Evolutionary conservation across 768 basidiomycete species (phyloP), one percentile per base, ranked within the genome.

Genomic region (Naganishia friedmannii): DNA sequence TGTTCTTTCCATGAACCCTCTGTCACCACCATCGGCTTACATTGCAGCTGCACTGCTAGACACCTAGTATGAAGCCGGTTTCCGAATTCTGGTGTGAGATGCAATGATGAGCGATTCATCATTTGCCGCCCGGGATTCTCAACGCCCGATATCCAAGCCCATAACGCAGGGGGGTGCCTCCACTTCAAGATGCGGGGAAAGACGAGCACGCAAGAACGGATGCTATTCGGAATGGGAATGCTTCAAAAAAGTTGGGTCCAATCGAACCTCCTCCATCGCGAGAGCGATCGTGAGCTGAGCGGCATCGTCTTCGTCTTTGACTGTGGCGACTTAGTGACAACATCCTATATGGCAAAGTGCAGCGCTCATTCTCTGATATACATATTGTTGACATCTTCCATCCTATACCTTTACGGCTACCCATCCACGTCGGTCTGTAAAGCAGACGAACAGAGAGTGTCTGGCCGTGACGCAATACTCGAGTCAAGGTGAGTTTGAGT

Each of bases 161-260:
- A 37, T 29, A 32, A 28, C 17, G 5, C 5, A 32, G 29, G 55
- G 28, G 29, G 55, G 28, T 37, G 34, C 42, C 42, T 42, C 42
- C 42, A 42, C 42, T 42, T 42, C 15, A 42, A 2, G 15, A 17
- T 13, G 7, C 42, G 57, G 29, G 31, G 57, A n/a, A 58, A 8
- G 26, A 0, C 23, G 19, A 63, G 60, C 60, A 63, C 60, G 60
- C 60, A 63, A 63, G 39, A 45, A 17, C 60, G 60, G 60, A 63
- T 63, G 60, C 60, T 63, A 63, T 63, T 63, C 60, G 60, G 60
- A 63, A 63, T 63, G 42, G 2, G 48, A 4, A 21, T 23, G 4
- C n/a, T 8, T 45, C 32, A 63, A 63, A 63, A 63, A 63, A 42
- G 39, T 45, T 23, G 39, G 31, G 57, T 21, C 60, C 60, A 63